Conservation (phyloP, 352 stramenopile genomes). For the Pythium dissotocum region DNA sequence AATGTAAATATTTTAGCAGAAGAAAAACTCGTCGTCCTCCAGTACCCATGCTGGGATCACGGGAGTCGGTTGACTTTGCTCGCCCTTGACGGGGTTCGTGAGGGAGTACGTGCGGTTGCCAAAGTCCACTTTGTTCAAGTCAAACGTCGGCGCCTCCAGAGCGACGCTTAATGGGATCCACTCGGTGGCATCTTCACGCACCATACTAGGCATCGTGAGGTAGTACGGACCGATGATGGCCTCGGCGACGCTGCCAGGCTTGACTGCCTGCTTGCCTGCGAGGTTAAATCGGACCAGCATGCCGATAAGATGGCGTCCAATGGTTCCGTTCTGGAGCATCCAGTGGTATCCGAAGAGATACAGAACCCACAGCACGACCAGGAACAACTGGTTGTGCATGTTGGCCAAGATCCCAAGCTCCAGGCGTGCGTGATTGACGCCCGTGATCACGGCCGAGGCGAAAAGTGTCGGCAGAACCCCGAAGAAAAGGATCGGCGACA, state of each 20-base stretch:
- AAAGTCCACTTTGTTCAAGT: conserved; percentile 12
- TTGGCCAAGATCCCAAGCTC: not conserved
- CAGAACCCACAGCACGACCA: conserved; percentile 15
- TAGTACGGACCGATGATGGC: conserved; percentile 16
- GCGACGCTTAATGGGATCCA: conserved; percentile 19
- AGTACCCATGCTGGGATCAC: conserved; percentile 15
- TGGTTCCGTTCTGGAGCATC: conserved; percentile 5
- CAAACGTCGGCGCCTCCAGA: conserved; percentile 7
- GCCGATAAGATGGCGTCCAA: conserved; percentile 1
- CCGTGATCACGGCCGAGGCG: conserved; percentile 7
- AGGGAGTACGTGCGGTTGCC: conserved; percentile 5
- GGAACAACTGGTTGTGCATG: conserved; percentile 21
- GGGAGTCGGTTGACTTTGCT: not conserved
- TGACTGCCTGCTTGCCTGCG: conserved; percentile 10
- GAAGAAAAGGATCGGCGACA: conserved; percentile 6
- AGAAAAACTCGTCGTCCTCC: conserved; percentile 21
- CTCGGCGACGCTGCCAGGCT: conserved; percentile 13
- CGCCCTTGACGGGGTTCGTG: conserved; percentile 6
- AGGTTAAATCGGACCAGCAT: conserved; percentile 6
- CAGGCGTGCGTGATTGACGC: conserved; percentile 11
- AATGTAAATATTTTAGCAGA: conserved; percentile 1
- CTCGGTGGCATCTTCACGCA: conserved; percentile 13
- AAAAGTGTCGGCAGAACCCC: conserved; percentile 18
- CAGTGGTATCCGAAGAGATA: conserved; percentile 15
- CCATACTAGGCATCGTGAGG: conserved; percentile 9